Conservation (phyloP, 768 basidiomycete species). For the Hygrocybe coccinea region DNA sequence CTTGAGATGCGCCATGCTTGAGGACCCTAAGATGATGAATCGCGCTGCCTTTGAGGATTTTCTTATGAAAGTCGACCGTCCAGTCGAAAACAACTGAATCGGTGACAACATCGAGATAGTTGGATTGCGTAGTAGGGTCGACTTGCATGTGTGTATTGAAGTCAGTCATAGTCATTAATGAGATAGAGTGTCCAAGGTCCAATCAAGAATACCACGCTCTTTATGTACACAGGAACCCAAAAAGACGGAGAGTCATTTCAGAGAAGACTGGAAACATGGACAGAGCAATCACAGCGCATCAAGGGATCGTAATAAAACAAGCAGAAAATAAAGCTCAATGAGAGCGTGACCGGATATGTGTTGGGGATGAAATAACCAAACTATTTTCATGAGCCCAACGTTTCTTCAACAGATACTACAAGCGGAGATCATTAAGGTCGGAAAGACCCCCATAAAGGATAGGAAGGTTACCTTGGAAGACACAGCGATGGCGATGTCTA, state of each 20-base stretch:
- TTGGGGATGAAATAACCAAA: neutral
- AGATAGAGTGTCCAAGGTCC: too few relatives aligned
- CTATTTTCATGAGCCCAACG: neutral
- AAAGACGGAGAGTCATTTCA: too few relatives aligned
- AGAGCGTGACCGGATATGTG: neutral
- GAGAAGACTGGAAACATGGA: too few relatives aligned
- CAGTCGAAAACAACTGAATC: slow-evolving; percentile 71
- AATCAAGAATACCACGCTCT: too few relatives aligned
- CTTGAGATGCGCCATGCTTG: slow-evolving; percentile 49
- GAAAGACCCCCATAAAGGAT: too few relatives aligned
- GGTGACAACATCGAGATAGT: slow-evolving; percentile 64
- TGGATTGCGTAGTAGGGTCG: slow-evolving; percentile 77
- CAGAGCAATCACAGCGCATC: neutral
- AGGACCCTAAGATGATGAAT: slow-evolving; percentile 56
- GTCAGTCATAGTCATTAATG: too few relatives aligned
- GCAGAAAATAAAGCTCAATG: neutral
- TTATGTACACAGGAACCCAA: too few relatives aligned
- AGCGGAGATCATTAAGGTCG: too few relatives aligned
- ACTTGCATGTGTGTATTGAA: neutral
- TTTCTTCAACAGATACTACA: neutral
- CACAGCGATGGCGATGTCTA: neutral
- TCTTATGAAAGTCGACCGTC: slow-evolving; percentile 64
- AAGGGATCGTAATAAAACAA: neutral
- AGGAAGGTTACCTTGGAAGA: neutral
- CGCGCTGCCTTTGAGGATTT: slow-evolving; percentile 60